Conservation (phyloP, 352 stramenopile genomes). For the Phytophthora kernoviae region DNA sequence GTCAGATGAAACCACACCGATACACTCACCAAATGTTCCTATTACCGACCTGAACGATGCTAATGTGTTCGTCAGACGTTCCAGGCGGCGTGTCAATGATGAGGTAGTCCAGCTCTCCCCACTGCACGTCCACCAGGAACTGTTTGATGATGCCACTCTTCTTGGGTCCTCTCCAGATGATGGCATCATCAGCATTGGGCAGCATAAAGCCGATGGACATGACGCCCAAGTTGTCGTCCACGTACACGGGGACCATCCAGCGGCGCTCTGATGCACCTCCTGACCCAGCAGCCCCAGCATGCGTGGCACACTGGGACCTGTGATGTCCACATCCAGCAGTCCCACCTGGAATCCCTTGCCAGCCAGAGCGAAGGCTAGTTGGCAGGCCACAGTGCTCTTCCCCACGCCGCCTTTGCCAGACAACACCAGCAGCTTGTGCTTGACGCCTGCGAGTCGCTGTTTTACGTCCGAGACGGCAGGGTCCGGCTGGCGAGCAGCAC, state of each 20-base stretch:
- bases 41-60: slow-evolving; percentile 93
- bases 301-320: slow-evolving; percentile 96
- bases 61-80: slow-evolving; percentile 99
- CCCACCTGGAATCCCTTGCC: slow-evolving; percentile 95
- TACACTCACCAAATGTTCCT: no score
- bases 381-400: slow-evolving; percentile 98
- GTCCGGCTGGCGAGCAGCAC: slow-evolving; percentile 86
- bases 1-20: no score
- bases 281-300: slow-evolving; percentile 95
- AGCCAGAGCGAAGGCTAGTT: slow-evolving; percentile 97
- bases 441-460: slow-evolving; percentile 79
- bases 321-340: slow-evolving; percentile 99
- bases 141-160: slow-evolving; percentile 99
- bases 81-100: slow-evolving; percentile 99
- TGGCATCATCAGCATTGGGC: slow-evolving; percentile 96
- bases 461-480: slow-evolving; percentile 90
- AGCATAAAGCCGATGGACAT: slow-evolving; percentile 99
- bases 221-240: slow-evolving; percentile 97
- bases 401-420: slow-evolving; percentile 99
- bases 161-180: slow-evolving; percentile 99
- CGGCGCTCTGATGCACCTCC: slow-evolving; percentile 97
- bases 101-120: slow-evolving; percentile 99
- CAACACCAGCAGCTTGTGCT: slow-evolving; percentile 99
- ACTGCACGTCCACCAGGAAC: slow-evolving; percentile 99
- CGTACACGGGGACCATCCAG: slow-evolving; percentile 99